Base-by-base conservation (phyloP, 179 eudicot genomes). In the Pouteria campechiana region DNA sequence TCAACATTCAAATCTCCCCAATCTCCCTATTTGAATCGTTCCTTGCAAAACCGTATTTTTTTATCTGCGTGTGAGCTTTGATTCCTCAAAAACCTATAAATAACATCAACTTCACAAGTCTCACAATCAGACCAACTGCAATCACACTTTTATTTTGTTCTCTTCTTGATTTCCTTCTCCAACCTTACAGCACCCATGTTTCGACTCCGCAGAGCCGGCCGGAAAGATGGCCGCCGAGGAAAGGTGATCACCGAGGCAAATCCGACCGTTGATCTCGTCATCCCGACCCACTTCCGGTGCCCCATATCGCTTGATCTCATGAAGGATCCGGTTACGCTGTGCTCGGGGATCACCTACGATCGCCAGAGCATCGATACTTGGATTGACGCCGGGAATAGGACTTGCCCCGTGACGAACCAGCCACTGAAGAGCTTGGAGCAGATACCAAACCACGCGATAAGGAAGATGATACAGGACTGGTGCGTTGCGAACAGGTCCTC, bases 311-410 rank as follows among this genome's bases (percentile, higher is more conserved):
- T 88, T 5, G 97, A 88, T 17, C 18, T 85, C 50, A 88, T 89
- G 97, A 81, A 66, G 36, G 97, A 89, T 44, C 97, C 97, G 2
- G 97, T 84, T 33, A 78, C 90, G 6, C 37, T 89, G n/a, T 78
- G 89, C 0, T 77, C 95, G 2, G 97, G 97, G 9, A 69, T 89
- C 6, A 71, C 93, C 0, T 89, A 89, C 21, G 97, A 89, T 12
- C 74, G 97, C 0, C 73, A 57, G 17, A 73, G 65, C 55, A 85
- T 89, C 34, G 97, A 89, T 54, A 81, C 40, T 39, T 89, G 97
- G 97, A 72, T 84, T 22, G 95, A 84, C 28, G 50, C 47, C 0
- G 95, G 95, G 6, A 71, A 81, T 18, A 4, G 21, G 5, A 84
- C 81, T 14, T 84, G 97, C 45, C 97, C 97, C 3, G 57, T 67